Conservation (phyloP, 352 stramenopile genomes). For the Globisporangium polare region DNA sequence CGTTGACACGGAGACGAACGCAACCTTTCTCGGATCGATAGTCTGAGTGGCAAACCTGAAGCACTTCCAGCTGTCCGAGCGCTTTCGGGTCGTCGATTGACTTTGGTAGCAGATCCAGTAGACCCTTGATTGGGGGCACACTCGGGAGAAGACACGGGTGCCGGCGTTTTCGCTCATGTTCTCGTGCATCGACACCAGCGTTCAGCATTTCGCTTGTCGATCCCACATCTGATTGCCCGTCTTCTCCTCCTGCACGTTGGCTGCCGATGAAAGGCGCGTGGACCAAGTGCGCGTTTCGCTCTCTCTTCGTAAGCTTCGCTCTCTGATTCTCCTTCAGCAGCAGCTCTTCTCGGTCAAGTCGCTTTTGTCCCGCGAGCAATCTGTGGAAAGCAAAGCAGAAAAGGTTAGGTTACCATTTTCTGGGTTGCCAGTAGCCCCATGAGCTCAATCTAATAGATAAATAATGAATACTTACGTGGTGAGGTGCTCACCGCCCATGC, state of each 20-base stretch:
- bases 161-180: conserved; percentile 43
- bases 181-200: neutral
- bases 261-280: conserved; percentile 17
- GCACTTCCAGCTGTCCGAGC: conserved; percentile 64
- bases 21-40: conserved; percentile 58
- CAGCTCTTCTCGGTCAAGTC: conserved; percentile 71
- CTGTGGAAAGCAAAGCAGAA: conserved; percentile 21
- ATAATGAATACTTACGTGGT: conserved; percentile 40
- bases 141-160: conserved; percentile 75
- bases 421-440: neutral
- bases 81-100: conserved; percentile 51
- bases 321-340: conserved; percentile 65
- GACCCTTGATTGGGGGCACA: conserved; percentile 73
- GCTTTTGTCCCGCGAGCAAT: conserved; percentile 69
- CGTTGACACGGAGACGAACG: conserved; percentile 72
- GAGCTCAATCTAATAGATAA: neutral
- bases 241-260: neutral
- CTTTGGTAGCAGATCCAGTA: conserved; percentile 81
- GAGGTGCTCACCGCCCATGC: conserved; percentile 56
- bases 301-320: conserved; percentile 25
- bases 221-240: neutral
- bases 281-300: conserved; percentile 60
- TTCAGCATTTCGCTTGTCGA: neutral
- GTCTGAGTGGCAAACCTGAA: conserved; percentile 82
- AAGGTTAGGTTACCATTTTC: neutral